A percentile compares a stretch with the other conserved stretches of the same genome.
Conservation (phyloP, 2,329 filamentous ascomycete genomes). For the Balansia obtecta region DNA sequence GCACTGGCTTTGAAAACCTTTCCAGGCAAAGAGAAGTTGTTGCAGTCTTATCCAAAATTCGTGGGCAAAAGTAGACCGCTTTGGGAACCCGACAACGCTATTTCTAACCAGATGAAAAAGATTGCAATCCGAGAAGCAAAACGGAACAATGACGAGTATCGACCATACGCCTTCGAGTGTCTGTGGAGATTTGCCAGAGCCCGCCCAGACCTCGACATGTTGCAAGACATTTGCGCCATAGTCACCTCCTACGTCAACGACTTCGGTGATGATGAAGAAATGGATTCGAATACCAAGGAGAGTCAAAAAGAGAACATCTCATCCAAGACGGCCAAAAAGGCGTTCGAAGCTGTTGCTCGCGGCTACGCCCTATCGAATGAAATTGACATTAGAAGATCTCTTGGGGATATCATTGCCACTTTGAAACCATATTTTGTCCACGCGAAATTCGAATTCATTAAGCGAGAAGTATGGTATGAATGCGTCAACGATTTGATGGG, state of each 20-base stretch:
- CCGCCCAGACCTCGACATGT: constrained; percentile 57
- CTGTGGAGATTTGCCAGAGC: constrained; percentile 62
- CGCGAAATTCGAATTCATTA: constrained; percentile 27
- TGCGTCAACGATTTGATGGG: constrained; percentile 34
- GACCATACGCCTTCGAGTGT: constrained; percentile 58
- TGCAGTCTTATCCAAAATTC: constrained; percentile 70
- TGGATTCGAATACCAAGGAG: constrained; percentile 54
- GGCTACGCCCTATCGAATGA: constrained; percentile 34
- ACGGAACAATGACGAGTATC: constrained; percentile 77
- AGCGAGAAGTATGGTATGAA: constrained; percentile 40
- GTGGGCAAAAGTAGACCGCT: constrained; percentile 50
- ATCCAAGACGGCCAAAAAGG: constrained; percentile 33
- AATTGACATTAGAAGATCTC: constrained; percentile 19
- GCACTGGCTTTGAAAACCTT: constrained; percentile 83
- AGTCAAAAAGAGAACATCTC: constrained; percentile 29
- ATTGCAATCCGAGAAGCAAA: constrained; percentile 79
- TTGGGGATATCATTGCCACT: constrained; percentile 26
- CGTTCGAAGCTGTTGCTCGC: constrained; percentile 35
- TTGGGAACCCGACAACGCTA: constrained; percentile 36
- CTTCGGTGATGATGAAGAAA: constrained; percentile 43
- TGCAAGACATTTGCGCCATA: constrained; percentile 52
- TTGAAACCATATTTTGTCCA: constrained; percentile 29
- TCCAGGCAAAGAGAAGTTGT: constrained; percentile 75
- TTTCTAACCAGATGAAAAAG: constrained; percentile 61
- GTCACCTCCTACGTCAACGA: constrained; percentile 51